These are phyloP conservation scores for Boletus subparvulus DNA, from an alignment of 768 basidiomycete species.

Conservation along the genomic window DNA sequence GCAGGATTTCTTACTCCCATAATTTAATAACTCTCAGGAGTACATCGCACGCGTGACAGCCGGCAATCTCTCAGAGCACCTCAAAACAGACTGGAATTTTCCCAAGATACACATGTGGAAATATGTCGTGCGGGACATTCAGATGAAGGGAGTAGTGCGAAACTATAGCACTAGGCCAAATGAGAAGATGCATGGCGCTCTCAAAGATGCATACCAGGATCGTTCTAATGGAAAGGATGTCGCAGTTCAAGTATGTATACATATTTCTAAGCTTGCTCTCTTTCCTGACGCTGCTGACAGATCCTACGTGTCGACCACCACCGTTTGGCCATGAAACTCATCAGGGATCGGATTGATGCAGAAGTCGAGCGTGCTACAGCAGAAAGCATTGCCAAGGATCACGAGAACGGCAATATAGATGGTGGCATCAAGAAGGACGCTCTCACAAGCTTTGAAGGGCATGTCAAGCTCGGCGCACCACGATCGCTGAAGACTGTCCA, in stretches of 20 bases:
- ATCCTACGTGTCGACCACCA: not conserved
- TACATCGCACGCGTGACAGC: too few species aligned
- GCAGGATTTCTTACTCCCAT: too few species aligned
- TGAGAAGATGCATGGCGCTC: not conserved
- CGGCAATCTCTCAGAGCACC: too few species aligned
- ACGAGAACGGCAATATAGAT: too few species aligned
- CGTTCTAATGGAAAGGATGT: not conserved
- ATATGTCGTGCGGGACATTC: not conserved
- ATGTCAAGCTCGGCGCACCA: too few species aligned
- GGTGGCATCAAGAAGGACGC: too few species aligned
- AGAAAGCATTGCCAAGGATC: not conserved
- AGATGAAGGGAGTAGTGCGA: not conserved
- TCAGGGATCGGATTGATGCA: not conserved
- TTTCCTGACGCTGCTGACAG: not conserved
- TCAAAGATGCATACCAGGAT: not conserved
- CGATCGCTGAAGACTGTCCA: too few species aligned
- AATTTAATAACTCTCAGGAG: too few species aligned
- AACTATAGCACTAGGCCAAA: not conserved
- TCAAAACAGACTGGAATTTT: not conserved
- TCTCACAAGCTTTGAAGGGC: too few species aligned
- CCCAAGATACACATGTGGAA: not conserved
- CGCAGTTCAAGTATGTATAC: not conserved
- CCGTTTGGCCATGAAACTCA: not conserved
- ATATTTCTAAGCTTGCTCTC: not conserved
- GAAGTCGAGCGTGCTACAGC: not conserved